Percentiles rank a stretch among this genome's conserved stretches.
Evolutionary conservation across 805 yeast genomes (phyloP).

Genomic region (Deakozyma indianensis): DNA sequence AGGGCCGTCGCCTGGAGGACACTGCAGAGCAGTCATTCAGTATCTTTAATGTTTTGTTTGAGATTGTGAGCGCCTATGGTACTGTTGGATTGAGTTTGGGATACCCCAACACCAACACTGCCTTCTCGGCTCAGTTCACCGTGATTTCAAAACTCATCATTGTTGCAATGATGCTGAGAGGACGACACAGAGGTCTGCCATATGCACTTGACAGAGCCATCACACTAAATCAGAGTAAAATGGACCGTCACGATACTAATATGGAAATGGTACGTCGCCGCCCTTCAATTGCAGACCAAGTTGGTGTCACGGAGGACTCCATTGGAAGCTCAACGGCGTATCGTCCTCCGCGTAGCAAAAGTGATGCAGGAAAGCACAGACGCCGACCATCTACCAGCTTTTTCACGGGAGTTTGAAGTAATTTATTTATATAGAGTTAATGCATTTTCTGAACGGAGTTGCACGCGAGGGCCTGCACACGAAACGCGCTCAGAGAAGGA

Average conservation of each 20-base stretch:
- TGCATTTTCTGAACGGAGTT: neutral
- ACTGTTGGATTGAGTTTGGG: constrained; percentile 91
- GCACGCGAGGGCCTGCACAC: too few species aligned
- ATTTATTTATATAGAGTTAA: neutral
- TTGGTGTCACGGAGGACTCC: too few species aligned
- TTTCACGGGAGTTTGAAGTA: neutral
- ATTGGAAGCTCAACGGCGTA: too few species aligned
- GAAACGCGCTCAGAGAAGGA: too few species aligned
- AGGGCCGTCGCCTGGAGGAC: constrained; percentile 44
- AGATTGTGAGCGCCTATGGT: constrained; percentile 89
- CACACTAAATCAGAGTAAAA: constrained; percentile 57
- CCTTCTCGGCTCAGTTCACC: constrained; percentile 61
- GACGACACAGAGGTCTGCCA: constrained; percentile 93
- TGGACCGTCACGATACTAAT: constrained; percentile 12
- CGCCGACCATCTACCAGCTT: neutral
- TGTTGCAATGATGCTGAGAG: constrained; percentile 83
- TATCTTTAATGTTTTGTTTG: constrained; percentile 66
- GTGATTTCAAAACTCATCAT: constrained; percentile 69
- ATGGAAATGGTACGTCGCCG: neutral
- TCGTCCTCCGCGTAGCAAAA: too few species aligned
- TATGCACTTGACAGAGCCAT: constrained; percentile 89
- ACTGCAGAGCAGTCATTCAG: constrained; percentile 36
- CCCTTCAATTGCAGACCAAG: neutral
- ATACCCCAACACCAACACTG: constrained; percentile 48
- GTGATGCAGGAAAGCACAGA: too few species aligned